Evolutionary conservation across 257 asterid genomes (phyloP).

Genomic region (Fraxinus pennsylvanica): DNA sequence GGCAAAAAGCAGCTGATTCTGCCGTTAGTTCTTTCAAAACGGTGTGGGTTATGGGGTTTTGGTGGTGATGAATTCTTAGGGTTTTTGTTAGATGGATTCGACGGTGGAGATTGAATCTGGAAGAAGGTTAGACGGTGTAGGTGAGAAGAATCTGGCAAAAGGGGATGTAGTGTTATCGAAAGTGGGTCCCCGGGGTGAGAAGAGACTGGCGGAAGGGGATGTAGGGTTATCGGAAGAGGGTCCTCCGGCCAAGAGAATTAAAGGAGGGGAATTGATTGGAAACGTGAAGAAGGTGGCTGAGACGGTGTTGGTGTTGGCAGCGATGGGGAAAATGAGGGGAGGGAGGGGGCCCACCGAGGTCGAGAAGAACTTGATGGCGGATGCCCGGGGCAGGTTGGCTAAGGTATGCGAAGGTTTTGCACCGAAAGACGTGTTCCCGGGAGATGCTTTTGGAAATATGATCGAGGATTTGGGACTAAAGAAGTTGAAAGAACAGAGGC

Average conservation of each 20-base stretch:
- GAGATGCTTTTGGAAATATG: slow-evolving; percentile 70
- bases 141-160: slow-evolving; percentile 50
- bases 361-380: slow-evolving; percentile 76
- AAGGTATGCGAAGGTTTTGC: slow-evolving; percentile 70
- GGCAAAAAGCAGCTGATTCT: slow-evolving; percentile 13
- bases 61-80: slow-evolving; percentile 14
- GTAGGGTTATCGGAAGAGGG: slow-evolving; percentile 28
- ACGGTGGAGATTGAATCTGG: slow-evolving; percentile 34
- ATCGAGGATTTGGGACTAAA: slow-evolving; percentile 90
- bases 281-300: slow-evolving; percentile 74
- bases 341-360: slow-evolving; percentile 71
- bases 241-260: slow-evolving; percentile 35
- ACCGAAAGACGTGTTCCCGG: slow-evolving; percentile 88
- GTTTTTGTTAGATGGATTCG: slow-evolving; percentile 49
- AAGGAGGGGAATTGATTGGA: slow-evolving; percentile 22
- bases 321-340: slow-evolving; percentile 93
- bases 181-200: slow-evolving; percentile 33
- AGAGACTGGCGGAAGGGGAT: slow-evolving; percentile 52
- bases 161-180: slow-evolving; percentile 38
- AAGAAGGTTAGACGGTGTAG: slow-evolving; percentile 45
- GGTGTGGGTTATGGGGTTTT: slow-evolving; percentile 37
- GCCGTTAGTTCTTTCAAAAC: background rate
- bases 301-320: slow-evolving; percentile 80
- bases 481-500: slow-evolving; percentile 66
- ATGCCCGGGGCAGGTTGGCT: slow-evolving; percentile 66